Evolutionary conservation across 2,329 filamentous ascomycete genomes (phyloP).

Genomic region (Hymenotorrendiella dingleyae): DNA sequence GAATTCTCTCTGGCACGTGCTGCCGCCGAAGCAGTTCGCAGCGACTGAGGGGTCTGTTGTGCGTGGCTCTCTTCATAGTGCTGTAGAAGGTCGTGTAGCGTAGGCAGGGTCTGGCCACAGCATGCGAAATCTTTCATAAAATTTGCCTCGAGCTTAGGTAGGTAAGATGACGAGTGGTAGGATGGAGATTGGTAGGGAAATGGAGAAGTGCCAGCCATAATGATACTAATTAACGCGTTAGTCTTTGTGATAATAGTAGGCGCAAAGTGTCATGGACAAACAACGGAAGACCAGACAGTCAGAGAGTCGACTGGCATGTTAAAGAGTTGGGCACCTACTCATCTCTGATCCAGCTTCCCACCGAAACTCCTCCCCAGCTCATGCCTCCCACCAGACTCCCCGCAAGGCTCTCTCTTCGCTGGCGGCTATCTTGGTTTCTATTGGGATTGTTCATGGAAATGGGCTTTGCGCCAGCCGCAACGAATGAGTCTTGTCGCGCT

Average conservation of each 20-base stretch:
- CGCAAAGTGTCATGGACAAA: conserved; percentile 5
- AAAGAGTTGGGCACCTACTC: conserved; percentile 94
- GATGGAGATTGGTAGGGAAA: conserved; percentile 87
- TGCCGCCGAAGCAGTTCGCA: conserved; percentile 32
- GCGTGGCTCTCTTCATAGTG: conserved; percentile 97
- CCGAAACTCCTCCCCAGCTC: conserved; percentile 95
- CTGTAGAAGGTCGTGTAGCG: conserved; percentile 88
- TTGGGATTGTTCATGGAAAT: conserved; percentile 61
- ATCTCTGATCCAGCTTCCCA: conserved; percentile 94
- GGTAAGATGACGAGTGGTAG: conserved; percentile 92
- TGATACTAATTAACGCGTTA: conserved; percentile 64
- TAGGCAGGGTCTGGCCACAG: conserved; percentile 83
- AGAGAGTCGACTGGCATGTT: no score
- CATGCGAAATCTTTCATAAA: conserved; percentile 98
- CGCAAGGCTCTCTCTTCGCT: conserved; percentile 55
- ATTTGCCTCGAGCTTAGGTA: conserved; percentile 92
- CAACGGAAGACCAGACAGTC: no score
- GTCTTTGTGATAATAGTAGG: conserved; percentile 17
- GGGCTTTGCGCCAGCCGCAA: conserved; percentile 58
- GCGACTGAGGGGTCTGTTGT: conserved; percentile 51
- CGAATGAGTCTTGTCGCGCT: conserved; percentile 57
- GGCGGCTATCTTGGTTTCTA: conserved; percentile 51
- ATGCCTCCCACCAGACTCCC: conserved; percentile 72
- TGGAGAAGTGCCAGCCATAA: conserved; percentile 95
- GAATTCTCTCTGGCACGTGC: conserved; percentile 39